Percentiles rank a stretch among this genome's conserved stretches.
Conservation (phyloP, 805 yeast species). For the Ogataea pignaliae region DNA sequence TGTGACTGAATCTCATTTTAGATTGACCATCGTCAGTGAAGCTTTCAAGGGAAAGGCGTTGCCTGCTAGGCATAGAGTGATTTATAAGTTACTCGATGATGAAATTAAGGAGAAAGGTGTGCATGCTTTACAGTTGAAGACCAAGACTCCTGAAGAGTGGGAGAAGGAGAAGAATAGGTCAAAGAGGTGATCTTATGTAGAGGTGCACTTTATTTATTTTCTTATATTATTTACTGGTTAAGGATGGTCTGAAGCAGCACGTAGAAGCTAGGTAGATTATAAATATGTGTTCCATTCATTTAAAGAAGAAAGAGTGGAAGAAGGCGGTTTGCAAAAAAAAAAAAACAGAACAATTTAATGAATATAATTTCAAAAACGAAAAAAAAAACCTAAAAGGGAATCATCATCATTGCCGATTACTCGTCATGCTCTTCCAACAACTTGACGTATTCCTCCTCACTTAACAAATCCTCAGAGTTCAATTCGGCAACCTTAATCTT, state of each 20-base stretch:
- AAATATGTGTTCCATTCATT: no score
- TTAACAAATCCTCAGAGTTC: constrained; percentile 43
- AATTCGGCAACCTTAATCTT: constrained; percentile 55
- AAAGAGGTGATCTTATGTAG: background rate
- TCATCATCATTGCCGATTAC: no score
- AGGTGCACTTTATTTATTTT: background rate
- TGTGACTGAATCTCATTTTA: constrained; percentile 75
- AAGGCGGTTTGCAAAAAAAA: background rate
- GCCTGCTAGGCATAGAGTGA: constrained; percentile 74
- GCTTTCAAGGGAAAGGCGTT: constrained; percentile 58
- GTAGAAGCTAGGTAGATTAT: no score
- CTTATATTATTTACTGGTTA: background rate
- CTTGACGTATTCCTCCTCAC: constrained; percentile 51
- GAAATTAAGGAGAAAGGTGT: constrained; percentile 70
- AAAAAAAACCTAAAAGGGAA: constrained; percentile 1
- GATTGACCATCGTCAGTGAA: constrained; percentile 67
- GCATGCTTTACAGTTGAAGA: constrained; percentile 83
- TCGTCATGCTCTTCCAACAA: constrained; percentile 52
- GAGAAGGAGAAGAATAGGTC: constrained; percentile 12
- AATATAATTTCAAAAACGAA: background rate
- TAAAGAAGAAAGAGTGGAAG: no score
- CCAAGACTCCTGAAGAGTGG: constrained; percentile 67
- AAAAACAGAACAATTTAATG: background rate
- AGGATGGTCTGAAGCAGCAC: no score
- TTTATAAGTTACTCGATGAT: constrained; percentile 64